These are phyloP conservation scores for Suhomyces sp. DNA, from an alignment of 805 yeast species.

Conservation along the genomic window DNA sequence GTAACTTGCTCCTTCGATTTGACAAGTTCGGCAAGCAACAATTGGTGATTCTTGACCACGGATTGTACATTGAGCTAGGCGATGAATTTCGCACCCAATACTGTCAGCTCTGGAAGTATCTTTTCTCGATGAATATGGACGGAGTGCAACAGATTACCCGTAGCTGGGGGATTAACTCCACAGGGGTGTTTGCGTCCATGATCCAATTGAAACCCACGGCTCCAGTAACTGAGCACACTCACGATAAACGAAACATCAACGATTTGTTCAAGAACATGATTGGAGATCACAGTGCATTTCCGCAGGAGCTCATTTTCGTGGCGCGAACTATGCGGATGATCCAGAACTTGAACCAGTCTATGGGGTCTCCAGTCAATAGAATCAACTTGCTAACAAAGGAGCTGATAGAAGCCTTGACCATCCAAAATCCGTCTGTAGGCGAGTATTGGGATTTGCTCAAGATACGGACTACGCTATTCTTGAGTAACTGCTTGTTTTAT, in stretches of 20 bases:
- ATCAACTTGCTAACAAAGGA: slow-evolving; percentile 58
- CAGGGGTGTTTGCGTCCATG: slow-evolving; percentile 59
- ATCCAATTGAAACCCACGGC: slow-evolving; percentile 47
- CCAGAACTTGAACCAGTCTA: slow-evolving; percentile 61
- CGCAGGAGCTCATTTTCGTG: slow-evolving; percentile 61
- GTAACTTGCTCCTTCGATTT: slow-evolving; percentile 60
- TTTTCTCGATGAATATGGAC: slow-evolving; percentile 50
- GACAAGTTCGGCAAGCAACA: slow-evolving; percentile 41
- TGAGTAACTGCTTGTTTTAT: slow-evolving; percentile 32
- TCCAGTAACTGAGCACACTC: not conserved
- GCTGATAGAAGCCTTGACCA: slow-evolving; percentile 36
- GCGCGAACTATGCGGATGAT: slow-evolving; percentile 73
- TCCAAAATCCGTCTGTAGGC: not conserved
- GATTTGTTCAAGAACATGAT: slow-evolving; percentile 55
- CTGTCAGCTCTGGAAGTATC: slow-evolving; percentile 58
- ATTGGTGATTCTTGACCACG: slow-evolving; percentile 72
- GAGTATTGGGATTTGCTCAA: slow-evolving; percentile 16
- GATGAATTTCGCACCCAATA: slow-evolving; percentile 54
- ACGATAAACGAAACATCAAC: slow-evolving; percentile 25
- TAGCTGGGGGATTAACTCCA: slow-evolving; percentile 68
- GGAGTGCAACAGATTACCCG: slow-evolving; percentile 48
- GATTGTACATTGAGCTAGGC: slow-evolving; percentile 57
- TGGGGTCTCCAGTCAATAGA: slow-evolving; percentile 75
- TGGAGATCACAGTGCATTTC: slow-evolving; percentile 62
- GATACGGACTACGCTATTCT: slow-evolving; percentile 21